Evolutionary conservation across 2,329 filamentous ascomycete species (phyloP), one percentile per base, ranked within the genome.

Genomic region (Grosmannia clavigera): DNA sequence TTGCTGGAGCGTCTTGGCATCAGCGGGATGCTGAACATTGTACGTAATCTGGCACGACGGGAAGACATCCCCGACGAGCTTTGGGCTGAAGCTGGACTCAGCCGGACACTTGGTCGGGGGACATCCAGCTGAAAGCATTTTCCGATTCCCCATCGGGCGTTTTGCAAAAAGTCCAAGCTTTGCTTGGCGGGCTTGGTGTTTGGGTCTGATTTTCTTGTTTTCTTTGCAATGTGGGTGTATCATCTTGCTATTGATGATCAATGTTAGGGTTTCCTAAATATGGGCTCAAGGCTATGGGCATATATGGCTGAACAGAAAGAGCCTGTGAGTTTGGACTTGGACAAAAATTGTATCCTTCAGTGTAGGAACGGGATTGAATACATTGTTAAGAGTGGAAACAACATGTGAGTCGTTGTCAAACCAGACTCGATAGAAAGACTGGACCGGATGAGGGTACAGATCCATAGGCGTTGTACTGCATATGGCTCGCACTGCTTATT

Each of bases 51-150:
- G 59, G 83, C 85, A 40, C 79, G 81, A 22, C 77, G 88, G 29
- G 81, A 89, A 67, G 87, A 92, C 66, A 86, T 94, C 59, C 87
- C 88, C 0, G 88, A 94, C 63, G 85, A 90, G 64, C 92, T 87
- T 84, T 95, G 90, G 90, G 82, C 82, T 61, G 80, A 82, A 67
- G 85, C 80, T 61, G 86, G 86, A 51, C 77, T 89, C 64, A 84
- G 78, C 67, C 81, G 84, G 64, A 85, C 78, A 16, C 48, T 58
- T 14, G 57, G 50, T 7, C 57, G 57, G 35, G 57, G 50, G 6
- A 14, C 57, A 6, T 58, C 57, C 9, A 54, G 46, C 27, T 58
- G 31, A 52, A 29, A 19, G 25, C 12, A 7, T 25, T 43, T n/a
- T 25, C 22, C 22, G 22, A 22, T 22, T 22, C 22, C 22, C 22